Conservation (phyloP, 768 basidiomycete species). For the Suillus tomentosus region DNA sequence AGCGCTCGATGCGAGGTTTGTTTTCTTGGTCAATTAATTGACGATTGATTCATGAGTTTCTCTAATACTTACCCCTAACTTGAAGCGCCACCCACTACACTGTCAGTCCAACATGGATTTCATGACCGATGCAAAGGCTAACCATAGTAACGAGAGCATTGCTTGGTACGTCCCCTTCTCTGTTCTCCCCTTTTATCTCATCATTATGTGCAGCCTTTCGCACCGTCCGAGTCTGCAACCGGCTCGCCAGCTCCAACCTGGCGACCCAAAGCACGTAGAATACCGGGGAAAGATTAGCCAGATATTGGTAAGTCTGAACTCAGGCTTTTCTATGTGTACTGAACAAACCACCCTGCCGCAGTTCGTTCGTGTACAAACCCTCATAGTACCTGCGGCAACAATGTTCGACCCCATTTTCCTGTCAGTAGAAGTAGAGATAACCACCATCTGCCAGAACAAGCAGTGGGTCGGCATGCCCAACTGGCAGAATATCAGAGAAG, state of each 20-base stretch:
- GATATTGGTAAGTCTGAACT: not conserved
- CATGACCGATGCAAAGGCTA: too few species aligned
- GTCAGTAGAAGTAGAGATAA: not conserved
- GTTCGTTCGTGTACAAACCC: not conserved
- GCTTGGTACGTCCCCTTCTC: too few species aligned
- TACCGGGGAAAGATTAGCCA: not conserved
- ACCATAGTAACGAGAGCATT: too few species aligned
- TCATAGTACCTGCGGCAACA: not conserved
- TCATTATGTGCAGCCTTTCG: too few species aligned
- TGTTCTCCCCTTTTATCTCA: too few species aligned
- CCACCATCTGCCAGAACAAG: not conserved
- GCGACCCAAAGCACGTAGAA: not conserved
- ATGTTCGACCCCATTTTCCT: conserved; percentile 4
- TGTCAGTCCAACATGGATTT: too few species aligned
- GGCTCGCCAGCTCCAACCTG: conserved; percentile 1
- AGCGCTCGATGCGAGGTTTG: conserved; percentile 69
- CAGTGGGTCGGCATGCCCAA: not conserved
- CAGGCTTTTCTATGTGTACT: not conserved
- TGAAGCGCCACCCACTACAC: too few species aligned
- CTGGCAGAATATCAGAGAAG: not conserved
- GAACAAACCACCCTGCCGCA: not conserved
- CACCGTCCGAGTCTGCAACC: too few species aligned
- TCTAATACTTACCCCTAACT: not conserved
- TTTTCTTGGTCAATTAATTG: conserved; percentile 10
- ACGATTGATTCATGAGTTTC: conserved; percentile 9